Evolutionary conservation across 352 stramenopile genomes (phyloP), one percentile per base, ranked within the genome.

Genomic region (Phytophthora sp.): DNA sequence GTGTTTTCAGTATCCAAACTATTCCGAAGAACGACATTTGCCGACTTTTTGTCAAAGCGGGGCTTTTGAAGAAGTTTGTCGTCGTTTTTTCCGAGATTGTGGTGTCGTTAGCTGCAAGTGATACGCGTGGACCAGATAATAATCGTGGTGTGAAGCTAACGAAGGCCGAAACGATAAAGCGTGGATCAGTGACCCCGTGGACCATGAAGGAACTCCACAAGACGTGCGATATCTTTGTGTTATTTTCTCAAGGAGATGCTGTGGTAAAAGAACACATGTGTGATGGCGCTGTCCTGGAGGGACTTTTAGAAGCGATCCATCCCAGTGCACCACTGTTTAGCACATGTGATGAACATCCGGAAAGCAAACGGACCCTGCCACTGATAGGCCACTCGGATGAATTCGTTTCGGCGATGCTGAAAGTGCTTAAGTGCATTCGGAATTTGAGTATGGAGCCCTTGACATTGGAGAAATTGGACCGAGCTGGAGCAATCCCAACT

Each of bases 11-110:
- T 7, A 80, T 98, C 3, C 93, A 96, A 64, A 95, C 91, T 1
- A 97, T 97, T 44, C 88, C 88, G 3, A 97, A 97, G 55, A 96
- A 97, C 66, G 93, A 98, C 53, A 98, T 98, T 63, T 98, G 93
- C 61, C 86, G 93, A 11, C 80, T 98, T n/a, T 98, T 98, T 66
- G 89, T 97, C 5, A 97, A 98, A 63, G 85, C 95, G 0, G 93
- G 93, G 0, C 65, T 98, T 9, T 73, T 98, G 7, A 82, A 83
- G 27, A 93, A 95, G 71, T 94, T 98, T 41, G 80, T 97, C 35
- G 63, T 85, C 1, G 87, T 96, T 0, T 96, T 97, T 66, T 87
- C 88, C 20, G 86, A 91, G 27, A 89, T 96, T 42, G 73, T 88
- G 16, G 50, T 63, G 0, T 68, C 72, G 1, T 62, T 91, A 11